A percentile compares a stretch with the other conserved stretches of the same genome.
phyloP scores from a whole-genome alignment of 2,329 filamentous ascomycete species.

The Conoideocrella luteorostrata region DNA sequence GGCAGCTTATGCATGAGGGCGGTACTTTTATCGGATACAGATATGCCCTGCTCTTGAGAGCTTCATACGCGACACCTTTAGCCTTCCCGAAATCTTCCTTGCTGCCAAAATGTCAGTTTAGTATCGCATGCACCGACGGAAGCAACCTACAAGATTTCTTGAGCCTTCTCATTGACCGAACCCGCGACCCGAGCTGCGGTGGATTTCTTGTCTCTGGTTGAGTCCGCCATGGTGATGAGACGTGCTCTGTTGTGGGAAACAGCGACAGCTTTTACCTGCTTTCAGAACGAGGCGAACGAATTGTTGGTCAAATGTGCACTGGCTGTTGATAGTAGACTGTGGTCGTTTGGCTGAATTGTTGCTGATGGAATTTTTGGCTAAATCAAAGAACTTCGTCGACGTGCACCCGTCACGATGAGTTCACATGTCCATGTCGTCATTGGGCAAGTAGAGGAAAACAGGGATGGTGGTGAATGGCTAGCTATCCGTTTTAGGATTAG shows the following conservation, averaged over 20 bases:
- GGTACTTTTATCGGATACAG: constrained; percentile 77
- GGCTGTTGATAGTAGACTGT: background rate
- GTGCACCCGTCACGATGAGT: background rate
- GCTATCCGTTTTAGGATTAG: constrained; percentile 1
- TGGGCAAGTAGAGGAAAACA: background rate
- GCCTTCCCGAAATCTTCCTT: constrained; percentile 67
- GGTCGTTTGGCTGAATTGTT: background rate
- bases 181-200: constrained; percentile 27
- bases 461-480: background rate
- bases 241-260: background rate
- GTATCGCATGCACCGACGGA: too few species aligned
- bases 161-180: constrained; percentile 38
- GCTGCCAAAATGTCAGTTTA: constrained; percentile 24
- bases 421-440: constrained; percentile 7
- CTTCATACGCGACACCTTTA: constrained; percentile 57
- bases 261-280: background rate
- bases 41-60: constrained; percentile 70
- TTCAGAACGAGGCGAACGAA: background rate
- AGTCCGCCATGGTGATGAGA: constrained; percentile 12
- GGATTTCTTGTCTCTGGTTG: constrained; percentile 13
- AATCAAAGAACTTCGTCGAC: background rate
- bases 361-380: background rate
- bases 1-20: too few species aligned
- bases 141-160: constrained; percentile 42
- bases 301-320: background rate